Evolutionary conservation across 495 filamentous ascomycete species (phyloP).

Genomic region (Daldinia childiae): DNA sequence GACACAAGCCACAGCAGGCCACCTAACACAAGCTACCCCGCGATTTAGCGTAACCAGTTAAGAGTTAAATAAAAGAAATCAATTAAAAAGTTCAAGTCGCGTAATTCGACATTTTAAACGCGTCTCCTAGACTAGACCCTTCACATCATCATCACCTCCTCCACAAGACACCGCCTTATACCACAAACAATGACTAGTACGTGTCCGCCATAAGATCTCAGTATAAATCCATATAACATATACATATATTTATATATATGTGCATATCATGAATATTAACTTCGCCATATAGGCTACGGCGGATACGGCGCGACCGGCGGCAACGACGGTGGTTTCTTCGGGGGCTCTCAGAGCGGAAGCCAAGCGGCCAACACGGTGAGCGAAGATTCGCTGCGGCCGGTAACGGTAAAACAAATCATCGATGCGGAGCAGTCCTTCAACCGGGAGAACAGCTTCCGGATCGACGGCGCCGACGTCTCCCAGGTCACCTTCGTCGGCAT

Average conservation of each 20-base stretch:
- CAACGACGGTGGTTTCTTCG: constrained; percentile 57
- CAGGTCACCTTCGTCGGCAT: constrained; percentile 88
- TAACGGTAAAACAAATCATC: constrained; percentile 93
- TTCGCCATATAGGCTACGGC: constrained; percentile 48
- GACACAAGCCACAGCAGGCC: constrained; percentile 2
- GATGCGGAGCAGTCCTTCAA: constrained; percentile 79
- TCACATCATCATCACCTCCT: neutral
- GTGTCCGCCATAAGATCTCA: constrained; percentile 1
- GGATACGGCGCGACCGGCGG: constrained; percentile 53
- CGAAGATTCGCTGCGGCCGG: constrained; percentile 82
- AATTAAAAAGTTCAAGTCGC: constrained; percentile 41
- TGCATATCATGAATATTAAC: constrained; percentile 13
- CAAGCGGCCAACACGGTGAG: constrained; percentile 51
- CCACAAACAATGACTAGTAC: constrained; percentile 39
- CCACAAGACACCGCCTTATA: constrained; percentile 1
- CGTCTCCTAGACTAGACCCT: constrained; percentile 25
- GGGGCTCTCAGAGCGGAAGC: constrained; percentile 56
- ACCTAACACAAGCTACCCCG: constrained; percentile 31
- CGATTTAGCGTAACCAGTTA: constrained; percentile 33
- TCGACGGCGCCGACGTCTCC: constrained; percentile 73
- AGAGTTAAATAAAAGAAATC: constrained; percentile 5
- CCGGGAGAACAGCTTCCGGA: constrained; percentile 73
- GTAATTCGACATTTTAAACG: constrained; percentile 35
- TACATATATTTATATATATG: neutral
- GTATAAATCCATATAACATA: neutral